phyloP scores from a whole-genome alignment of 2,329 filamentous ascomycete genomes.

The Sporothrix schenckii region DNA sequence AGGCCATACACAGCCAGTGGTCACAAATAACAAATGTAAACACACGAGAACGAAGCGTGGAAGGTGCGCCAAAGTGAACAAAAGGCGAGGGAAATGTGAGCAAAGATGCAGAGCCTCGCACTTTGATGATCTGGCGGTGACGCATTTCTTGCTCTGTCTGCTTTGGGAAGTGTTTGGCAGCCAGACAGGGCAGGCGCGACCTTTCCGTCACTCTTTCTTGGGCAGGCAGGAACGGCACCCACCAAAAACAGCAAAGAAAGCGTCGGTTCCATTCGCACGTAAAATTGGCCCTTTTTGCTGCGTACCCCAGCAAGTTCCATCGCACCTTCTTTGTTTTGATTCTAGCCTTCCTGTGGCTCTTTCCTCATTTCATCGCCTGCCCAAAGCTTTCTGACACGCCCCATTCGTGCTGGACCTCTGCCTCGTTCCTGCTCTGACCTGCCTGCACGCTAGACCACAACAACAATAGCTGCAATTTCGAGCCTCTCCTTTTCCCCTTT shows the following conservation, averaged over 20 bases:
- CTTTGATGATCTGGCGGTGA: constrained; percentile 19
- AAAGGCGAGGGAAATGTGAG: not conserved
- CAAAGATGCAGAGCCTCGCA: not conserved
- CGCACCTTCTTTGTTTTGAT: constrained; percentile 34
- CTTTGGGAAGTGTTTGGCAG: constrained; percentile 11
- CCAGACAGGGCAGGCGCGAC: constrained; percentile 33
- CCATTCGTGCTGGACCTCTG: constrained; percentile 7
- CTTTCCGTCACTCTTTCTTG: not conserved
- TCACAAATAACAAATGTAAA: not conserved
- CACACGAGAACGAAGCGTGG: not conserved
- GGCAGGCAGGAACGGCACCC: constrained; percentile 3
- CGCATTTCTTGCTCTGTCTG: constrained; percentile 11
- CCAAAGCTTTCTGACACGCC: constrained; percentile 25
- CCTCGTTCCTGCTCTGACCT: not conserved
- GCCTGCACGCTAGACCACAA: constrained; percentile 28
- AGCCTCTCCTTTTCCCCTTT: constrained; percentile 19
- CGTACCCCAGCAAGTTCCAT: constrained; percentile 28
- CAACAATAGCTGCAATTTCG: constrained; percentile 29
- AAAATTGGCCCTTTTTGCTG: constrained; percentile 17
- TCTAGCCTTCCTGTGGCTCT: constrained; percentile 18
- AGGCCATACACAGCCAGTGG: not conserved
- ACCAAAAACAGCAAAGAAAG: constrained; percentile 10
- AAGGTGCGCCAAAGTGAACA: not conserved
- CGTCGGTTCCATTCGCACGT: constrained; percentile 23
- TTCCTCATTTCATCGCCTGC: constrained; percentile 29